Evolutionary conservation across 1,284 basidiomycete genomes (phyloP).

Genomic region (Trichosporon asahii): DNA sequence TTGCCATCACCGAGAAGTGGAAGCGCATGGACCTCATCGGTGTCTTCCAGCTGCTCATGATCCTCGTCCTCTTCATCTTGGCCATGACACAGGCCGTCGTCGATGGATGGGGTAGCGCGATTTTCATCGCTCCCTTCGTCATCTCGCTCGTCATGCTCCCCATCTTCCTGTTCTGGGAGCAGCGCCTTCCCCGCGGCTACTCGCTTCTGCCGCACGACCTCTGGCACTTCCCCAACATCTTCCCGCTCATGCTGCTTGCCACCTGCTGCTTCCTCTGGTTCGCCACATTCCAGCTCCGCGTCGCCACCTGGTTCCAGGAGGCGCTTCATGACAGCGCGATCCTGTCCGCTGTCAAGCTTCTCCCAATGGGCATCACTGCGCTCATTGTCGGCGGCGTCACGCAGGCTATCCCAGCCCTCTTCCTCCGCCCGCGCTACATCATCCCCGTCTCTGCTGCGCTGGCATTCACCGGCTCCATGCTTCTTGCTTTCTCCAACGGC

Average conservation of each 20-base stretch:
- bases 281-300: slow-evolving; percentile 44
- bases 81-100: slow-evolving; percentile 46
- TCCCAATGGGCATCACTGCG: slow-evolving; percentile 48
- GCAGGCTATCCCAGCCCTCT: slow-evolving; percentile 39
- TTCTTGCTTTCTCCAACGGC: slow-evolving; percentile 44
- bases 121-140: slow-evolving; percentile 48
- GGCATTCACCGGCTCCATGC: slow-evolving; percentile 40
- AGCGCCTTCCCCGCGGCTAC: slow-evolving; percentile 38
- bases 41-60: slow-evolving; percentile 38
- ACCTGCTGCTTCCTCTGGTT: slow-evolving; percentile 32
- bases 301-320: slow-evolving; percentile 48
- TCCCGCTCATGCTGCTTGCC: slow-evolving; percentile 44
- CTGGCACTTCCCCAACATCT: slow-evolving; percentile 48
- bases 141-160: slow-evolving; percentile 26
- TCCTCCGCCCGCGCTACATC: slow-evolving; percentile 42
- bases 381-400: slow-evolving; percentile 39
- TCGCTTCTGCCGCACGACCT: slow-evolving; percentile 47
- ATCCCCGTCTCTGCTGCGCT: slow-evolving; percentile 38
- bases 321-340: slow-evolving; percentile 41
- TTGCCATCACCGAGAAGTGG: slow-evolving; percentile 40
- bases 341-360: slow-evolving; percentile 43
- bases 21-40: slow-evolving; percentile 50
- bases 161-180: slow-evolving; percentile 34
- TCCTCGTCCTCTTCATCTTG: slow-evolving; percentile 47
- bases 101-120: slow-evolving; percentile 42